A percentile compares a stretch with the other conserved stretches of the same genome.
Conservation (phyloP, 768 basidiomycete species). For the Galerina marginata region DNA sequence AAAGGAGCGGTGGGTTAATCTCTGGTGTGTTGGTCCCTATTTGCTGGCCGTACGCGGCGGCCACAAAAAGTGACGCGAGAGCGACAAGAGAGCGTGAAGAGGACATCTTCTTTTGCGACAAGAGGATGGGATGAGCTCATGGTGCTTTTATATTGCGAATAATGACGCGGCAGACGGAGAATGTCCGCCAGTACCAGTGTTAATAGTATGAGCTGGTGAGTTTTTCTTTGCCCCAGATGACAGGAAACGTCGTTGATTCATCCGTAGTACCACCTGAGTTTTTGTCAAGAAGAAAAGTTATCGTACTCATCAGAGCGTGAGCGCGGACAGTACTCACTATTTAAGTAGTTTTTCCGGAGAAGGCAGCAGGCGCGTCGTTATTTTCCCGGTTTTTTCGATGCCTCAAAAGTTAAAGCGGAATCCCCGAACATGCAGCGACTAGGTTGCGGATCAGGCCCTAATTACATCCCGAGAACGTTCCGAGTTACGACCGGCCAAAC, state of each 20-base stretch:
- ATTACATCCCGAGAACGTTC: constrained; percentile 11
- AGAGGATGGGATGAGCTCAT: not conserved
- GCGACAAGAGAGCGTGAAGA: constrained; percentile 15
- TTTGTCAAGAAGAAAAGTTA: not conserved
- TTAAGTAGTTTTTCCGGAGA: constrained; percentile 12
- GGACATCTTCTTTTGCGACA: constrained; percentile 12
- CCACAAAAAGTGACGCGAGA: constrained; percentile 32
- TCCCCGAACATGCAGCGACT: constrained; percentile 19
- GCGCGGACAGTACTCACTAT: not conserved
- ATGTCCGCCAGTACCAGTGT: constrained; percentile 17
- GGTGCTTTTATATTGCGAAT: constrained; percentile 14
- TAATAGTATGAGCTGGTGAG: not conserved
- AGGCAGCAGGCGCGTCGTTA: not conserved
- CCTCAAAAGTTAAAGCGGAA: not conserved
- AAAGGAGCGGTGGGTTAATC: constrained; percentile 46
- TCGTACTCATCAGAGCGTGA: not conserved
- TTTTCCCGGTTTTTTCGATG: constrained; percentile 6
- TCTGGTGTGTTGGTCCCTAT: constrained; percentile 51
- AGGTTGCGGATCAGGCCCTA: constrained; percentile 6
- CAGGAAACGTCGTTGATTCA: constrained; percentile 13
- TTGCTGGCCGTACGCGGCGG: constrained; percentile 48
- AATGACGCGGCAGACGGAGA: constrained; percentile 10
- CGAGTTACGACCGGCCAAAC: constrained; percentile 12
- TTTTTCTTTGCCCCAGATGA: not conserved
- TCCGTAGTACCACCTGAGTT: constrained; percentile 10